phyloP scores from a whole-genome alignment of 352 stramenopile genomes.

The Phytophthora meadii region DNA sequence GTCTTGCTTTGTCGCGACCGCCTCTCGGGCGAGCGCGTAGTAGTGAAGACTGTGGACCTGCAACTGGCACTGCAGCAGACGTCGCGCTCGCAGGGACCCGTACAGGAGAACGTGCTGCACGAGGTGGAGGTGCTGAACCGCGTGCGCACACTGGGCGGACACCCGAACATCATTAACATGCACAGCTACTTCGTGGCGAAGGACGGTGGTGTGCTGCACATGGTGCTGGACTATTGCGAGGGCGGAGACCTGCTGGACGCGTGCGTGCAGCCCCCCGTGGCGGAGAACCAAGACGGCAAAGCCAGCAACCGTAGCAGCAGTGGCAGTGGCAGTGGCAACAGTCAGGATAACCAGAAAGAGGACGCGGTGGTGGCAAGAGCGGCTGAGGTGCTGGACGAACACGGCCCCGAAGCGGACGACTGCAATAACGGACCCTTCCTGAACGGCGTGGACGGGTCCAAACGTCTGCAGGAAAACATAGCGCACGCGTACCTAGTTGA shows the following conservation, averaged over 20 bases:
- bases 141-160: slow-evolving; percentile 58
- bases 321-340: background rate
- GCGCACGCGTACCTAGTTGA: slow-evolving; percentile 71
- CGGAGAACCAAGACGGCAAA: slow-evolving; percentile 2
- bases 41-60: slow-evolving; percentile 80
- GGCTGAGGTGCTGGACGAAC: slow-evolving; percentile 1
- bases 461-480: slow-evolving; percentile 50
- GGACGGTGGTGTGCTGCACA: slow-evolving; percentile 53
- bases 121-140: slow-evolving; percentile 74
- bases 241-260: slow-evolving; percentile 76
- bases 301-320: slow-evolving; percentile 9
- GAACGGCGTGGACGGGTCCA: slow-evolving; percentile 34
- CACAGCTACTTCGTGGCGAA: slow-evolving; percentile 70
- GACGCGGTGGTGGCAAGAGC: background rate
- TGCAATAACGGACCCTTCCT: slow-evolving; percentile 15
- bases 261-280: slow-evolving; percentile 37
- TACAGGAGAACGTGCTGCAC: slow-evolving; percentile 75
- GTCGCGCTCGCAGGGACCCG: slow-evolving; percentile 52
- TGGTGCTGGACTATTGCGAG: slow-evolving; percentile 85
- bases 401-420: slow-evolving; percentile 10
- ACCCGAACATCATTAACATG: slow-evolving; percentile 79
- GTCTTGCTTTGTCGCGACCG: slow-evolving; percentile 70
- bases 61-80: slow-evolving; percentile 59
- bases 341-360: slow-evolving; percentile 18
- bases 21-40: slow-evolving; percentile 59